Base-by-base conservation (phyloP, 78 protist genomes). In the Dictyostelium capitatum region DNA sequence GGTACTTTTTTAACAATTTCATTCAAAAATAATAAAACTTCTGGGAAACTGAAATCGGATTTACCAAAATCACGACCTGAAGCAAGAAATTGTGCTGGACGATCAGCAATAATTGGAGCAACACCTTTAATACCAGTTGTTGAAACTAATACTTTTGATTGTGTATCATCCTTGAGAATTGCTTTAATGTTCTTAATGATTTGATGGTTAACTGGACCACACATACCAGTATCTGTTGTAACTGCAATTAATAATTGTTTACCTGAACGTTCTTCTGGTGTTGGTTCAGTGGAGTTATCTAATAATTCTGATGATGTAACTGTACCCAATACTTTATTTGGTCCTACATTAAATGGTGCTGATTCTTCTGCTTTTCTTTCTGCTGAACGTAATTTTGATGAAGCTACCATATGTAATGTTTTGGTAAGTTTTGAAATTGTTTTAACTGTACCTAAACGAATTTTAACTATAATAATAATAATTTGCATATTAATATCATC, bases 151-250 rank as follows among this genome's bases (percentile, higher is more conserved):
- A 84, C 17, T 48, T 72, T 17, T 28, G 17, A 47, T 25, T 51
- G 30, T 47, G 41, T 3, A 75, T 90, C 89, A 23, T 62, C 32
- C 46, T 23, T 37, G 30, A 74, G 54, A 25, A 90, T 6, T n/a
- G 83, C 89, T 75, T 90, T 90, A 65, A 37, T 37, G 64, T 72
- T 8, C 57, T 80, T 79, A 50, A 90, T n/a, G 48, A 90, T 80
- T 59, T 72, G 74, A 37, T 81, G 89, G 64, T 90, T 90, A 28
- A 90, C 90, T 75, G 90, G 85, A 80, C 95, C 95, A 82, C 95
- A 90, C 89, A 90, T 81, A 90, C 95, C 95, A 74, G 89, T 90
- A 72, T 90, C 95, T 74, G 95, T 90, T 81, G 90, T 82, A 81
- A 80, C 32, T n/a, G 85, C 90, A 65, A 90, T 65, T 43, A 90